phyloP scores from a whole-genome alignment of 2,329 filamentous ascomycete genomes.

The Apiospora saccharicola region DNA sequence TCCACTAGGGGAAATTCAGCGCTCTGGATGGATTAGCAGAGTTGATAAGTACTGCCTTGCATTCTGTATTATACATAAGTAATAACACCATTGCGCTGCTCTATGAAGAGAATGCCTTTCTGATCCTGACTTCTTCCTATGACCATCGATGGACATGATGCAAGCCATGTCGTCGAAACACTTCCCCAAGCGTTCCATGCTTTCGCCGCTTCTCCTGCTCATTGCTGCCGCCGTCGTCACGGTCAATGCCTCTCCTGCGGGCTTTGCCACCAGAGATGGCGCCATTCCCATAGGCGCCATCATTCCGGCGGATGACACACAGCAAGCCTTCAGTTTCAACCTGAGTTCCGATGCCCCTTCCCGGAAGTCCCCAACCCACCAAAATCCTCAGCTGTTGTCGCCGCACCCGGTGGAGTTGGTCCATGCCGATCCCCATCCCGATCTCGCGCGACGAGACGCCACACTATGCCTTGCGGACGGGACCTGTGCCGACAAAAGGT shows the following conservation, averaged over 20 bases:
- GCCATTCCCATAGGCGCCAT: background rate
- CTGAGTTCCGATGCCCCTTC: background rate
- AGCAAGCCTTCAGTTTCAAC: background rate
- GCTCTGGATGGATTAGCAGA: too few species aligned
- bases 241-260: background rate
- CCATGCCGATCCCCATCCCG: background rate
- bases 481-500: background rate
- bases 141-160: background rate
- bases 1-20: too few species aligned
- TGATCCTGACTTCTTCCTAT: background rate
- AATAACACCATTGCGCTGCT: background rate
- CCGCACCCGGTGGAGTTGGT: background rate
- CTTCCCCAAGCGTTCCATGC: background rate
- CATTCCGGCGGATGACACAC: background rate
- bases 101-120: background rate
- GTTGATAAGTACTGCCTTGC: too few species aligned
- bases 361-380: background rate
- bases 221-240: background rate
- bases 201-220: background rate
- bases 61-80: too few species aligned
- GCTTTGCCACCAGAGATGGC: background rate
- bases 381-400: background rate
- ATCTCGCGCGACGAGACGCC: background rate
- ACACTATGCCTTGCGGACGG: background rate
- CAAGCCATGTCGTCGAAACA: background rate